phyloP scores from a whole-genome alignment of 805 yeast species.

The Wickerhamiella sergipiensis region DNA sequence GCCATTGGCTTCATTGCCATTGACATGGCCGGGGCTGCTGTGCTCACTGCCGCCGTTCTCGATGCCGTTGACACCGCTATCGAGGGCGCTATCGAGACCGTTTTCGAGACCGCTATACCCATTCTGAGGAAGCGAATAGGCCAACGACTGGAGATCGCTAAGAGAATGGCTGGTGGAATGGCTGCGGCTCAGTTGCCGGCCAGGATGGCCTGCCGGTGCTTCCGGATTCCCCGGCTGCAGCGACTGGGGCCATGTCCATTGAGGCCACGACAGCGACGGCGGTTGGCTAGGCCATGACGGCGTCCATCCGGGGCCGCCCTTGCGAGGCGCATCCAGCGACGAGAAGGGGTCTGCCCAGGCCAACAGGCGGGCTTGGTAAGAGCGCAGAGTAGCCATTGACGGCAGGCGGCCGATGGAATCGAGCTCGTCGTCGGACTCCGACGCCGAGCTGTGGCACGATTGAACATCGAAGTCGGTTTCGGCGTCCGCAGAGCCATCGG shows the following conservation, averaged over 20 bases:
- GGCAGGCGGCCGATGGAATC: not conserved
- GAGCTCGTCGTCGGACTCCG: not conserved
- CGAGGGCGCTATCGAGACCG: too few relatives aligned
- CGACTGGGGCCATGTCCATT: slow-evolving; percentile 1
- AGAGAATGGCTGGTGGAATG: not conserved
- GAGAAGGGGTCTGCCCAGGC: slow-evolving; percentile 2
- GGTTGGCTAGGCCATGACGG: slow-evolving; percentile 6
- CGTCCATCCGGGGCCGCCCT: slow-evolving; percentile 2
- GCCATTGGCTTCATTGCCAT: too few relatives aligned
- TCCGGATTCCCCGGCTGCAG: not conserved
- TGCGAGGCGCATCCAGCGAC: not conserved
- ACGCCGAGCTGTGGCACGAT: not conserved
- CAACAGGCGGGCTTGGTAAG: not conserved
- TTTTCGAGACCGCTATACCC: too few relatives aligned
- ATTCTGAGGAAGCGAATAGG: too few relatives aligned
- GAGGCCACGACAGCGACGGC: not conserved
- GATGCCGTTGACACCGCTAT: too few relatives aligned
- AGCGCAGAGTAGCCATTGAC: not conserved
- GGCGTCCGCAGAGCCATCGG: not conserved
- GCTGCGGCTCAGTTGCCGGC: not conserved
- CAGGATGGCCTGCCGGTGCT: not conserved
- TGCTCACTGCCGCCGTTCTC: too few relatives aligned
- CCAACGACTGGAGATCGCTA: not conserved
- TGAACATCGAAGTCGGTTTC: not conserved
- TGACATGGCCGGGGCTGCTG: too few relatives aligned